Percentiles rank a stretch among this genome's conserved stretches.
Conservation (phyloP, 129 eudicot genomes). For the Chrysanthemum seticuspe region DNA sequence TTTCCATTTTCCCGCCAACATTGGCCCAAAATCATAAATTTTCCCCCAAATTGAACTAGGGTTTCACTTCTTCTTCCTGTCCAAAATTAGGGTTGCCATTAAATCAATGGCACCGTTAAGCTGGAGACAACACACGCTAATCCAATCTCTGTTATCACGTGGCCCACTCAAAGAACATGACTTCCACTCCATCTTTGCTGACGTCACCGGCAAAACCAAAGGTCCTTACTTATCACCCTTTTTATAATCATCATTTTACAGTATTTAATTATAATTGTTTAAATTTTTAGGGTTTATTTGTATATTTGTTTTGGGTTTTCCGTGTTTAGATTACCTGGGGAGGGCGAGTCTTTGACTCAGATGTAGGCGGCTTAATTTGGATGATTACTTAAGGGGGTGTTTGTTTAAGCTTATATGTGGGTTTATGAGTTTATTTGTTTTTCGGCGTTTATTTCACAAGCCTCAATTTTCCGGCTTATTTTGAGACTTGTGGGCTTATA, state of each 20-base stretch:
- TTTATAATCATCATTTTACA: not conserved
- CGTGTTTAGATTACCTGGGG: no score
- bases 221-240: constrained; percentile 19
- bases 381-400: no score
- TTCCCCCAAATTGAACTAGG: not conserved
- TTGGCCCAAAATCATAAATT: not conserved
- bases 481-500: no score
- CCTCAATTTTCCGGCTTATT: no score
- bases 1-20: not conserved
- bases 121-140: constrained; percentile 65
- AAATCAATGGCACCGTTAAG: constrained; percentile 23
- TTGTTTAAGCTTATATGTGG: no score
- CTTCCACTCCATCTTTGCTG: constrained; percentile 48
- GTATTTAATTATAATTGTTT: not conserved
- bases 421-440: no score
- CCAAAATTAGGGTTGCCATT: not conserved
- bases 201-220: constrained; percentile 50
- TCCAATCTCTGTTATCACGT: constrained; percentile 63
- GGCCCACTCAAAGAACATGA: constrained; percentile 57
- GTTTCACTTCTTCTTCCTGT: not conserved
- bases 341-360: no score
- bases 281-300: no score
- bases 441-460: no score
- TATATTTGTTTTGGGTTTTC: no score
- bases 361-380: no score